Base-by-base conservation (phyloP, 2,329 filamentous ascomycete genomes). In the Hypoxylon sp. region DNA sequence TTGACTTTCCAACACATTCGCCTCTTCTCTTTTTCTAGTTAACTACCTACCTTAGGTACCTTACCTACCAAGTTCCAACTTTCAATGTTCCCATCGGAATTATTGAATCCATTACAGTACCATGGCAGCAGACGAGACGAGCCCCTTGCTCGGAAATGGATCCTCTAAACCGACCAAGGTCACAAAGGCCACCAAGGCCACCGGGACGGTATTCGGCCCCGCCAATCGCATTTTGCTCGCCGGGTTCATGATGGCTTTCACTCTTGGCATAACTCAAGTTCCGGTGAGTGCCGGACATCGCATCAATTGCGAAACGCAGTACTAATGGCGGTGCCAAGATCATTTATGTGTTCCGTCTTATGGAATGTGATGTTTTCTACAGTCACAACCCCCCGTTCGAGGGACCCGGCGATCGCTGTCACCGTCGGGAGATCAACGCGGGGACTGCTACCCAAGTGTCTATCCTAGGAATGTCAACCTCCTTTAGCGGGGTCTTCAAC, bases 321-420 rank as follows among this genome's bases (percentile, higher is more conserved):
- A 36, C 65, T 71, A 53, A 70, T 52, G 13, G 1, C 11, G 4
- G 41, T 2, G 6, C 10, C 58, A 82, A 83, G 2, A 78, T 86
- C 3, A 79, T 91, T 49, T 91, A 90, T 76, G 88, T 90, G 23
- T 92, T 93, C 72, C 88, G 89, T 63, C 75, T 91, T 1, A 92
- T 93, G 90, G 89, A 88, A 53, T 93, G 91, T 78, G 88, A 93
- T 60, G 84, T 86, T 56, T 93, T 89, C 76, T 93, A 92, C 78
- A 80, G 83, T 36, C 80, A 81, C 2, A 86, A 91, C 72, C 82
- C 85, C 11, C 82, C 84, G 0, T 86, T 80, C 53, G 71, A 79
- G 9, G 83, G 82, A 1, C 72, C 77, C 3, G 81, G 82, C 3
- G 86, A 89, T 65, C 82, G 86, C 14, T 93, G 91, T 74, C 83